Percentiles rank a stretch among this genome's conserved stretches.
Conservation (phyloP, 2,329 filamentous ascomycete genomes). For the Elsinoe australis region DNA sequence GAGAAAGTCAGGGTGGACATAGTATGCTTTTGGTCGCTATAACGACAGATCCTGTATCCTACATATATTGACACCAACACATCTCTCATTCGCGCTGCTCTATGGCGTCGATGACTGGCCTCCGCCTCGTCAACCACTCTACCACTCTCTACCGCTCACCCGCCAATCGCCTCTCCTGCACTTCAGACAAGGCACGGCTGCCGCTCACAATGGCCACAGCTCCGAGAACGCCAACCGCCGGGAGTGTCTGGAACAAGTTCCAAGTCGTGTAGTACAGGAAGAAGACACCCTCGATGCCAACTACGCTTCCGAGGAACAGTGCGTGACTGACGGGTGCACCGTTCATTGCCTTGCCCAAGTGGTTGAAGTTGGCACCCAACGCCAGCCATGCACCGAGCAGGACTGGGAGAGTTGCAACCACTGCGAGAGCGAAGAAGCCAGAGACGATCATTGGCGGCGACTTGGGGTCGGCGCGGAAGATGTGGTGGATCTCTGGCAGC, state of each 20-base stretch:
- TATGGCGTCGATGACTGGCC: too few relatives aligned
- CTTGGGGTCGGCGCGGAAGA: constrained; percentile 71
- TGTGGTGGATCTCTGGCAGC: constrained; percentile 79
- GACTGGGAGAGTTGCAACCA: constrained; percentile 64
- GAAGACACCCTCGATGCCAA: constrained; percentile 85
- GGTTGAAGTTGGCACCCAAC: constrained; percentile 74
- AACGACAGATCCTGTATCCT: constrained; percentile 6
- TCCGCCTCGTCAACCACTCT: too few relatives aligned
- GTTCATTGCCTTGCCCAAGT: constrained; percentile 66
- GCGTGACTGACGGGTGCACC: constrained; percentile 72
- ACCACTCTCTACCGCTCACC: constrained; percentile 54
- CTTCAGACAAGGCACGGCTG: constrained; percentile 82
- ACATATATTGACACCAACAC: constrained; percentile 6
- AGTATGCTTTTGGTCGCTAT: constrained; percentile 5
- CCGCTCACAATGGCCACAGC: constrained; percentile 75
- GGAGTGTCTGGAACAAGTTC: constrained; percentile 86
- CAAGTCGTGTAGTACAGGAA: constrained; percentile 89
- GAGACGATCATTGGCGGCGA: constrained; percentile 77
- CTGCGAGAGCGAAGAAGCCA: constrained; percentile 64
- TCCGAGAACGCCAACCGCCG: constrained; percentile 60
- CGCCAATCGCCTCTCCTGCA: constrained; percentile 76
- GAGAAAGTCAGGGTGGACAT: neutral
- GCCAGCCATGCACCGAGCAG: constrained; percentile 67
- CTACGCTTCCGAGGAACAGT: constrained; percentile 77
- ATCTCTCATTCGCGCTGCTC: neutral